Evolutionary conservation across 345 rosid species (phyloP).

Genomic region (Rhodamnia rubescens): DNA sequence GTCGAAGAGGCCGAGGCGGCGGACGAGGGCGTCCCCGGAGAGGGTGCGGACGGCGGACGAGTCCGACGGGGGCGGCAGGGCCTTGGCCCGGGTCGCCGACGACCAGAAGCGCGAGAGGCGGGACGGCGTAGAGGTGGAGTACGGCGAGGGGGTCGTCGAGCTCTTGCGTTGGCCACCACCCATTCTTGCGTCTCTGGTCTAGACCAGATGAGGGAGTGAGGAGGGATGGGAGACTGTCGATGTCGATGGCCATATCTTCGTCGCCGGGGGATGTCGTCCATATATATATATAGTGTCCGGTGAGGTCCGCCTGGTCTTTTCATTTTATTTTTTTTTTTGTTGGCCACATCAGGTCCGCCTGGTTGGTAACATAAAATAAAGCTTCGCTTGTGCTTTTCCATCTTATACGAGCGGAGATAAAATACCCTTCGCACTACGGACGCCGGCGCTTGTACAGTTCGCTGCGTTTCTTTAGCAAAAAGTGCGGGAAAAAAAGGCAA

Average conservation of each 20-base stretch:
- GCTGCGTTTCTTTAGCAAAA: too few species aligned
- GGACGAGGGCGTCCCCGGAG: conserved; percentile 47
- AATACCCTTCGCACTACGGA: too few species aligned
- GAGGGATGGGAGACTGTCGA: background rate
- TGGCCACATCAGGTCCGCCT: background rate
- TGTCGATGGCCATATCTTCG: background rate
- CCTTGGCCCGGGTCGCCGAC: conserved; percentile 64
- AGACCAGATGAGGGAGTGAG: background rate
- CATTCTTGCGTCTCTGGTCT: background rate
- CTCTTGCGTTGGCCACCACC: background rate
- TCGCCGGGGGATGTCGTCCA: background rate
- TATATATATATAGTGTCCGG: background rate
- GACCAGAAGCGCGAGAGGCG: conserved; percentile 49
- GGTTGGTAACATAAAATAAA: too few species aligned
- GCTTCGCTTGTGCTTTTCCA: too few species aligned
- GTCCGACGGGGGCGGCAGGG: conserved; percentile 8
- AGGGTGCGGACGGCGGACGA: conserved; percentile 14
- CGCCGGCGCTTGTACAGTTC: too few species aligned
- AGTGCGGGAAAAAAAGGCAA: too few species aligned
- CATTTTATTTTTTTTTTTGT: too few species aligned
- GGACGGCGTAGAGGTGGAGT: conserved; percentile 27
- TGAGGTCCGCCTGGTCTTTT: background rate
- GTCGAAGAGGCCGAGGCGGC: conserved; percentile 77
- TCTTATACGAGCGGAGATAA: too few species aligned
- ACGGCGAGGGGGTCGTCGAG: background rate